Evolutionary conservation across 176 grass and related monocot species (phyloP).

Genomic region (Otatea glauca): DNA sequence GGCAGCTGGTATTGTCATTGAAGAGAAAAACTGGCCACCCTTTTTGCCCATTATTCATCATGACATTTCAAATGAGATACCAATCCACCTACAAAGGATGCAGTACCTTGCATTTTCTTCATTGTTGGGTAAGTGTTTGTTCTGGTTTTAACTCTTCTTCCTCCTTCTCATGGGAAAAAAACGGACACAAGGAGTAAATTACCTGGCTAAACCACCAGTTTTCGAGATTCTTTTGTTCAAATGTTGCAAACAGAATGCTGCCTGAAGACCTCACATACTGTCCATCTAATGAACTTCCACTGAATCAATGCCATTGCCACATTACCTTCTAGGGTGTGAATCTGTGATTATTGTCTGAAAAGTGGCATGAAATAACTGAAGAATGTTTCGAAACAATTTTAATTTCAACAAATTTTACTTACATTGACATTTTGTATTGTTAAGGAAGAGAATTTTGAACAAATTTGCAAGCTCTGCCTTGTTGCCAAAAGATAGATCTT

Average conservation of each 20-base stretch:
- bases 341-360: not conserved
- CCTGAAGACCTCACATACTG: not conserved
- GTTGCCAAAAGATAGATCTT: slow-evolving; percentile 35
- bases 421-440: not conserved
- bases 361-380: not conserved
- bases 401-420: not conserved
- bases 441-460: not conserved
- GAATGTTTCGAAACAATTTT: slow-evolving; percentile 14
- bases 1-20: slow-evolving; percentile 88
- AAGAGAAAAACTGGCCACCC: slow-evolving; percentile 93
- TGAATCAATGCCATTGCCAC: not conserved
- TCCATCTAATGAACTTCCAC: slow-evolving; percentile 1
- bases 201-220: not conserved
- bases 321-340: slow-evolving; percentile 24
- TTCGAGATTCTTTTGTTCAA: not conserved
- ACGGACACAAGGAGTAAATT: slow-evolving; percentile 18
- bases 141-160: not conserved
- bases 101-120: slow-evolving; percentile 95
- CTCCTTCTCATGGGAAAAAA: not conserved
- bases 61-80: slow-evolving; percentile 96
- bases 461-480: slow-evolving; percentile 9
- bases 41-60: slow-evolving; percentile 98
- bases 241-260: not conserved
- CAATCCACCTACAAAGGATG: slow-evolving; percentile 79
- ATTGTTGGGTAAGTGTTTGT: slow-evolving; percentile 66